Evolutionary conservation across 2,329 filamentous ascomycete genomes (phyloP).

Genomic region (Hypoxylon sp.): DNA sequence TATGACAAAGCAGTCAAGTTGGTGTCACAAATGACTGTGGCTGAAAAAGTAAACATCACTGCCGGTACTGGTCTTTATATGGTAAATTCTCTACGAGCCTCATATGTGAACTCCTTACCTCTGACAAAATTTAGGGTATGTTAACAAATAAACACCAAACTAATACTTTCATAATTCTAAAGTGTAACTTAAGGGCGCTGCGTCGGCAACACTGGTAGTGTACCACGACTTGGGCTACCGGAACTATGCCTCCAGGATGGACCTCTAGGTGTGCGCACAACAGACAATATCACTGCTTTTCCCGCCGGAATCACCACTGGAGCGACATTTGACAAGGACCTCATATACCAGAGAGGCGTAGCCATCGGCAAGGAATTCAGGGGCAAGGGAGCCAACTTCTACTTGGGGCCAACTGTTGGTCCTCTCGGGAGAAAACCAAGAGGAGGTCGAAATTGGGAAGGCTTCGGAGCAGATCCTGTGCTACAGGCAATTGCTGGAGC

Average conservation of each 20-base stretch:
- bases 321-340: conserved; percentile 80
- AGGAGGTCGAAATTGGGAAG: conserved; percentile 83
- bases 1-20: conserved; percentile 78
- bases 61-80: conserved; percentile 79
- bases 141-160: conserved; percentile 2
- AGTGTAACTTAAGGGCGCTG: conserved; percentile 66
- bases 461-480: conserved; percentile 78
- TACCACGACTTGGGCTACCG: conserved; percentile 77
- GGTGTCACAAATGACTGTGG: conserved; percentile 82
- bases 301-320: conserved; percentile 84
- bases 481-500: conserved; percentile 69
- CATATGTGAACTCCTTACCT: conserved; percentile 33
- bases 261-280: conserved; percentile 78
- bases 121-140: conserved; percentile 40
- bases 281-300: conserved; percentile 82
- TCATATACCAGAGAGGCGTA: conserved; percentile 77
- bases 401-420: conserved; percentile 78
- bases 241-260: conserved; percentile 80
- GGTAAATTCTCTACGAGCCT: conserved; percentile 61
- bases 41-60: conserved; percentile 85
- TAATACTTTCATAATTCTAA: conserved; percentile 16
- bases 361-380: conserved; percentile 79
- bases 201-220: conserved; percentile 82
- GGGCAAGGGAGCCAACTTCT: conserved; percentile 80
- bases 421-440: conserved; percentile 79